A percentile compares a stretch with the other conserved stretches of the same genome.
phyloP scores from a whole-genome alignment of 2,329 filamentous ascomycete genomes.

The Chaetomium sp. region DNA sequence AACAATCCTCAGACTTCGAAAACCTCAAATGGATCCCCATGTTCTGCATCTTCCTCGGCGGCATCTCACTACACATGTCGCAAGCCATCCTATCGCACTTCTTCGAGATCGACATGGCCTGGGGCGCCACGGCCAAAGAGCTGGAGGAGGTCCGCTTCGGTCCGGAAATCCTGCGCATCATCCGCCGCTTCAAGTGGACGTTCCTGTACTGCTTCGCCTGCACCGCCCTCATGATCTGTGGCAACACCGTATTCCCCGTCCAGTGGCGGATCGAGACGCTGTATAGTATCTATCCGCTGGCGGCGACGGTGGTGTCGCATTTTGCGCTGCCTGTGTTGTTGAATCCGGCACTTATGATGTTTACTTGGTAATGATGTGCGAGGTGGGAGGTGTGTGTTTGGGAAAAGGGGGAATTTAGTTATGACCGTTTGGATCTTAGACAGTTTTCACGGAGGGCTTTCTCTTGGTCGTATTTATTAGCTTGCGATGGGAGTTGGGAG shows the following conservation, averaged over 20 bases:
- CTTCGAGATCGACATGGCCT: conserved; percentile 79
- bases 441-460: no score
- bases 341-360: conserved; percentile 59
- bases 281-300: conserved; percentile 54
- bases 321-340: conserved; percentile 53
- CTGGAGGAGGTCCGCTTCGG: conserved; percentile 56
- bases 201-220: conserved; percentile 43
- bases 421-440: no score
- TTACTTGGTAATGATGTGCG: conserved; percentile 43
- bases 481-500: no score
- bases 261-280: conserved; percentile 51
- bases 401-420: no score
- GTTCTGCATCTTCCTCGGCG: conserved; percentile 75
- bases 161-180: conserved; percentile 47
- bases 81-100: conserved; percentile 76
- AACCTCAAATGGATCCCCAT: conserved; percentile 69
- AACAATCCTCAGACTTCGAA: conserved; percentile 39
- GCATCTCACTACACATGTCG: conserved; percentile 71
- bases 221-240: conserved; percentile 42
- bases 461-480: no score
- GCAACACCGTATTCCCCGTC: conserved; percentile 39
- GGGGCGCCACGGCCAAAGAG: conserved; percentile 82
- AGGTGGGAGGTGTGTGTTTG: background rate
- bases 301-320: conserved; percentile 45
- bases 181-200: conserved; percentile 50